Conservation (phyloP, 192 early-diverging fungal genomes). For the Chytriomyces confervae region DNA sequence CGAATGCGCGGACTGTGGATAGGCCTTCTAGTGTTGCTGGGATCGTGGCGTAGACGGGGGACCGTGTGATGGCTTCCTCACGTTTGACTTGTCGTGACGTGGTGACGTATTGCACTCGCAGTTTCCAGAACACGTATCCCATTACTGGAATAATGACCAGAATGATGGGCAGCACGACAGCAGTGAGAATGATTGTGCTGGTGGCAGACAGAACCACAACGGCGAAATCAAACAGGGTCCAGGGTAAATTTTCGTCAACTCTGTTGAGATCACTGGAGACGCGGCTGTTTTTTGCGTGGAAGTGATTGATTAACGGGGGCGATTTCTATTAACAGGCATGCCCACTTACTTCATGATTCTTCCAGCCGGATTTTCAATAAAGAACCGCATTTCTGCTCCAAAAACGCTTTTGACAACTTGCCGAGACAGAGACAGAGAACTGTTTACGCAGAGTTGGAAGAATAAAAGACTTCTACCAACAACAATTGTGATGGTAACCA, state of each 20-base stretch:
- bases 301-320: neutral
- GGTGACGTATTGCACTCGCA: slow-evolving; percentile 60
- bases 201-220: slow-evolving; percentile 65
- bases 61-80: slow-evolving; percentile 71
- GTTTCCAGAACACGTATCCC: slow-evolving; percentile 51
- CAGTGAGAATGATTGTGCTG: slow-evolving; percentile 65
- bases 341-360: slow-evolving; percentile 59
- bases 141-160: slow-evolving; percentile 58
- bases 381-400: slow-evolving; percentile 61
- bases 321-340: slow-evolving; percentile 25
- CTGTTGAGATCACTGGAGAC: slow-evolving; percentile 64
- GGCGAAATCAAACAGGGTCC: slow-evolving; percentile 59
- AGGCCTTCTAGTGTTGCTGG: slow-evolving; percentile 73
- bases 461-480: slow-evolving; percentile 59
- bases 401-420: slow-evolving; percentile 57
- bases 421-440: slow-evolving; percentile 42
- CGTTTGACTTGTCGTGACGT: slow-evolving; percentile 72
- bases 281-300: slow-evolving; percentile 26
- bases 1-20: slow-evolving; percentile 70
- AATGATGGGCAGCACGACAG: slow-evolving; percentile 67
- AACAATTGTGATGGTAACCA: slow-evolving; percentile 54
- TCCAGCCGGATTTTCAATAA: slow-evolving; percentile 67
- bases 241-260: slow-evolving; percentile 64
- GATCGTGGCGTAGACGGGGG: slow-evolving; percentile 67
- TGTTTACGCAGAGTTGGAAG: slow-evolving; percentile 54